A percentile compares a stretch with the other conserved stretches of the same genome.
phyloP scores from a whole-genome alignment of 73 alveolate species.

The Paramecium pentaurelia region DNA sequence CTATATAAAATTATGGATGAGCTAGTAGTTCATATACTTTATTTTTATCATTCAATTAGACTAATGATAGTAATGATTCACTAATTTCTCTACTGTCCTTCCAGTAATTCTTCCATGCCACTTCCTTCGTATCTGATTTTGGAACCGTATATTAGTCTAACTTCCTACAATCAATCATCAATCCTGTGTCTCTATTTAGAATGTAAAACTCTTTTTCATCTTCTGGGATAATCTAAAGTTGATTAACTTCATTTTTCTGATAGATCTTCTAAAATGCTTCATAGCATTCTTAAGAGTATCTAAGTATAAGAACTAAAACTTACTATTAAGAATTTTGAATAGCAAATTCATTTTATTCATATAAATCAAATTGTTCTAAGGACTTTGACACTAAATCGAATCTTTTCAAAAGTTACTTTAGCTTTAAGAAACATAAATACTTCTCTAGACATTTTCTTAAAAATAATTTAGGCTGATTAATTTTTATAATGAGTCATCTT shows the following conservation, averaged over 20 bases:
- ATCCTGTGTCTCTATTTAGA: conserved; percentile 13
- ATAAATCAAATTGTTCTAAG: neutral
- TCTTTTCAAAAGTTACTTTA: neutral
- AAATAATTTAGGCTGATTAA: neutral
- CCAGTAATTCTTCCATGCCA: conserved; percentile 39
- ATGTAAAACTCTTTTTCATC: neutral
- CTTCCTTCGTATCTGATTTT: neutral
- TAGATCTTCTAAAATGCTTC: neutral
- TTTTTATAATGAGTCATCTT: neutral
- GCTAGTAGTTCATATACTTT: neutral
- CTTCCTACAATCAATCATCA: neutral
- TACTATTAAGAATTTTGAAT: neutral
- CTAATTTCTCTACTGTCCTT: neutral
- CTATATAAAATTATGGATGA: neutral
- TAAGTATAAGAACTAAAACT: neutral
- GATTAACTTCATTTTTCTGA: neutral
- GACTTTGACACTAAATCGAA: neutral
- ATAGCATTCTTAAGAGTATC: neutral
- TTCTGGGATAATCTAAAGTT: neutral
- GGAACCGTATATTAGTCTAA: neutral
- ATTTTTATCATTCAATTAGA: neutral
- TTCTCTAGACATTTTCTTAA: neutral
- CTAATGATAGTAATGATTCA: neutral
- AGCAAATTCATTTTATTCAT: neutral
- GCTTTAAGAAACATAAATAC: neutral